Percentiles rank a stretch among this genome's conserved stretches.
phyloP scores from a whole-genome alignment of 2,329 filamentous ascomycete genomes.

The Colletotrichum shisoi region DNA sequence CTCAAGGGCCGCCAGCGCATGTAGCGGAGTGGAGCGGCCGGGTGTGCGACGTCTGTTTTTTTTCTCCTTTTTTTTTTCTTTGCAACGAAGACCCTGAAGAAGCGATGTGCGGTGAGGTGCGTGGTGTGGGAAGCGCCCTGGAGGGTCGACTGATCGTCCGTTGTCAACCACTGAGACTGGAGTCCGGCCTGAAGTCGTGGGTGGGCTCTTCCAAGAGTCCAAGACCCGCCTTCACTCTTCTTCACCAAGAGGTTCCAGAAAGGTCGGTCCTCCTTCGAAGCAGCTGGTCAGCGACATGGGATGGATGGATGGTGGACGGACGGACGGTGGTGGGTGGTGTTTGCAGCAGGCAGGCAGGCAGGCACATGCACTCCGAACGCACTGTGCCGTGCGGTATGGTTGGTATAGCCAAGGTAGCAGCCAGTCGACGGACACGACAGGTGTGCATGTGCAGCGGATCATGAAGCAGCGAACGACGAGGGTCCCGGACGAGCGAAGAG shows the following conservation, averaged over 20 bases:
- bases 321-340: constrained; percentile 12
- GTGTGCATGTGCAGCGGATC: constrained; percentile 50
- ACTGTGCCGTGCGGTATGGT: constrained; percentile 41
- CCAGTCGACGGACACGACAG: constrained; percentile 48
- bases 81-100: constrained; percentile 37
- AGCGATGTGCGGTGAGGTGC: constrained; percentile 37
- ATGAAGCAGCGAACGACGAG: constrained; percentile 34
- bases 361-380: constrained; percentile 36
- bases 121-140: constrained; percentile 32
- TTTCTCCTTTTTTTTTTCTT: no score
- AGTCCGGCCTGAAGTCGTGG: constrained; percentile 33
- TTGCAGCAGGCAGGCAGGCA: constrained; percentile 30
- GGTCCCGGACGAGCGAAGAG: constrained; percentile 24
- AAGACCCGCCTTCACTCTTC: constrained; percentile 22
- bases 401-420: constrained; percentile 46
- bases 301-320: not conserved
- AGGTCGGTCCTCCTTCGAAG: constrained; percentile 7
- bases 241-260: constrained; percentile 24
- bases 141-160: constrained; percentile 18
- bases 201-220: constrained; percentile 15
- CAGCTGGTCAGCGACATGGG: constrained; percentile 21
- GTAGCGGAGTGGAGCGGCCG: constrained; percentile 33
- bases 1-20: constrained; percentile 26
- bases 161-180: constrained; percentile 17
- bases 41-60: constrained; percentile 28